Conservation (phyloP, 2,329 filamentous ascomycete species). For the Chaetomiaceae sp. region DNA sequence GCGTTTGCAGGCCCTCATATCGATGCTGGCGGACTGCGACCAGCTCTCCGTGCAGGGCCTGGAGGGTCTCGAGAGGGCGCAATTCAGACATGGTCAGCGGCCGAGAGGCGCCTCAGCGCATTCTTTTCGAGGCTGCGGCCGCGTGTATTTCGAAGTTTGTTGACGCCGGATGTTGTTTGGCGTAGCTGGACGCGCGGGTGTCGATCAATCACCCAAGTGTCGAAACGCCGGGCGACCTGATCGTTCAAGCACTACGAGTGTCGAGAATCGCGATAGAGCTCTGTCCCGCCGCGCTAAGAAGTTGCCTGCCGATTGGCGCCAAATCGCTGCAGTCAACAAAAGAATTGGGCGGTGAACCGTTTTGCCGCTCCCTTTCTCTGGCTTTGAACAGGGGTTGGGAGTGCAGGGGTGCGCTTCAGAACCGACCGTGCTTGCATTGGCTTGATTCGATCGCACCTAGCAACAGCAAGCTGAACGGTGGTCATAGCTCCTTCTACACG, state of each 20-base stretch:
- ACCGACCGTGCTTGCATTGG: neutral
- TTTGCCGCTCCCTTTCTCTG: conserved; percentile 15
- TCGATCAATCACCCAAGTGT: neutral
- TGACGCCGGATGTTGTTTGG: neutral
- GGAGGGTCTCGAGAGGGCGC: conserved; percentile 70
- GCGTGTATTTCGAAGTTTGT: neutral
- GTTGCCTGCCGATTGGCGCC: conserved; percentile 25
- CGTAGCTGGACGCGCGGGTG: neutral
- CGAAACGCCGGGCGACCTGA: neutral
- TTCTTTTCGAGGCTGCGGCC: conserved; percentile 10
- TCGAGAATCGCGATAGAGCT: conserved; percentile 12
- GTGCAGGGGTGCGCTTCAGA: neutral
- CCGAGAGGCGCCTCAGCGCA: conserved; percentile 18
- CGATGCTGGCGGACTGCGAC: conserved; percentile 68
- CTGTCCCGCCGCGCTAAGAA: conserved; percentile 26
- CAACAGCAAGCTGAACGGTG: conserved; percentile 3
- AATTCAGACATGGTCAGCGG: conserved; percentile 63
- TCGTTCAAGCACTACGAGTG: conserved; percentile 2
- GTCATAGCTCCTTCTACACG: conserved; percentile 23
- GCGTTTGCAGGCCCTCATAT: conserved; percentile 55
- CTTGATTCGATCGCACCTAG: neutral
- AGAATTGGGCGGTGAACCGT: conserved; percentile 28
- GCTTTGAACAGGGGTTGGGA: neutral
- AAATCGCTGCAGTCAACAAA: conserved; percentile 24
- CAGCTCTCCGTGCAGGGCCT: conserved; percentile 82